Evolutionary conservation across 306 rosid genomes (phyloP).

Genomic region (Arachis stenosperma): DNA sequence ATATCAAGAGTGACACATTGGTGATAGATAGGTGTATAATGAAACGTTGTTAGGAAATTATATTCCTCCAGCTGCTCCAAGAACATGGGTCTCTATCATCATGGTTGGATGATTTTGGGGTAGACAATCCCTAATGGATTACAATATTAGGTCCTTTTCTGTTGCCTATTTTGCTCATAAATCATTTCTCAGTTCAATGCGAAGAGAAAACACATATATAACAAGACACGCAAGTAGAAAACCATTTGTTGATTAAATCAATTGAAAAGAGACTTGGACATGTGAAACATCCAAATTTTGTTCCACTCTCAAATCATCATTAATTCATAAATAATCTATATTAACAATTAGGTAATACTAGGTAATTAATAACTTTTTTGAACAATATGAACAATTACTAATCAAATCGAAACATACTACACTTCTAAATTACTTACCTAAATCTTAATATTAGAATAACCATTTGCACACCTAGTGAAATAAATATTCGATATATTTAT

Average conservation of each 20-base stretch:
- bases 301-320: not conserved
- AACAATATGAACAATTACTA: too few relatives aligned
- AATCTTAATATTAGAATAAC: too few relatives aligned
- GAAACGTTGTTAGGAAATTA: not conserved
- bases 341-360: too few relatives aligned
- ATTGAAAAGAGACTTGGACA: not conserved
- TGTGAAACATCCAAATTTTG: not conserved
- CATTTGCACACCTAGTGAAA: too few relatives aligned
- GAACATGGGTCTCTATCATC: conserved; percentile 1
- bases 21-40: not conserved
- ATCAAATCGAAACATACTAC: too few relatives aligned
- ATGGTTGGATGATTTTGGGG: not conserved
- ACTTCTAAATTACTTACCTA: too few relatives aligned
- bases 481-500: too few relatives aligned
- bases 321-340: too few relatives aligned
- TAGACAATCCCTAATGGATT: conserved; percentile 3
- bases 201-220: not conserved
- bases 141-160: not conserved
- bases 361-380: too few relatives aligned
- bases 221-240: not conserved
- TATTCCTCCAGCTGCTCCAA: not conserved
- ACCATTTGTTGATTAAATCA: not conserved
- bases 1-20: not conserved
- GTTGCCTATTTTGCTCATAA: conserved; percentile 16
- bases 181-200: not conserved